Percentiles rank a stretch among this genome's conserved stretches.
Evolutionary conservation across 1,284 basidiomycete species (phyloP).

Genomic region (Trichosporon inkin): DNA sequence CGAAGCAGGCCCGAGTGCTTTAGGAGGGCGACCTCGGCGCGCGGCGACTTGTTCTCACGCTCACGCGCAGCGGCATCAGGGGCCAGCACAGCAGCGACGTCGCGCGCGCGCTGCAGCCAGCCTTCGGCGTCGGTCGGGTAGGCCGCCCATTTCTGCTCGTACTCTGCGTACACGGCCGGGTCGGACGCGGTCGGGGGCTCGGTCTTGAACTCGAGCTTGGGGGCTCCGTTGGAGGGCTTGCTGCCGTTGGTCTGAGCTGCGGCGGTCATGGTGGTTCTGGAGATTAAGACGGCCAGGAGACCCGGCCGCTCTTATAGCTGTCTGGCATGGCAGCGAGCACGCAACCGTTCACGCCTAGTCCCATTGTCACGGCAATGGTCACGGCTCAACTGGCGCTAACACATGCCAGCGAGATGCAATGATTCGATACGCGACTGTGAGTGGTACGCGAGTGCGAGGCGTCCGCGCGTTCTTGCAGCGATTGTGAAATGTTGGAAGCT

Average conservation of each 20-base stretch:
- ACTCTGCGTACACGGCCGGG: slow-evolving; percentile 12
- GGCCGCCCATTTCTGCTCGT: slow-evolving; percentile 7
- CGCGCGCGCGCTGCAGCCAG: slow-evolving; percentile 13
- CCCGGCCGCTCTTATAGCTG: no score
- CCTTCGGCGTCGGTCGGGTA: not conserved
- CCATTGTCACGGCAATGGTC: no score
- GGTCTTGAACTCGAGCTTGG: not conserved
- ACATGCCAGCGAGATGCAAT: no score
- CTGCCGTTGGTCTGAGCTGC: not conserved
- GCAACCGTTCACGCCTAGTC: no score
- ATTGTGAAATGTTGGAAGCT: no score
- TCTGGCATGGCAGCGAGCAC: no score
- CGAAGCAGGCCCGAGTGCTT: slow-evolving; percentile 16
- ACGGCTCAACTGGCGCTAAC: no score
- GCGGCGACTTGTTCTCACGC: slow-evolving; percentile 12
- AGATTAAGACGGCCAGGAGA: no score
- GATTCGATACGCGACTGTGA: no score
- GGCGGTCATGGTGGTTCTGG: not conserved
- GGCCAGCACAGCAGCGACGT: slow-evolving; percentile 6
- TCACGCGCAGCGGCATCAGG: slow-evolving; percentile 12
- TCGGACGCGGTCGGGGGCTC: slow-evolving; percentile 1
- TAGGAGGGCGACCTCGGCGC: slow-evolving; percentile 15
- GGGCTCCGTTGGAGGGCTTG: not conserved
- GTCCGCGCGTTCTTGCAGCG: no score
- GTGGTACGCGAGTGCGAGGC: no score